Evolutionary conservation across 129 eudicot species (phyloP).

Genomic region (Centella asiatica): DNA sequence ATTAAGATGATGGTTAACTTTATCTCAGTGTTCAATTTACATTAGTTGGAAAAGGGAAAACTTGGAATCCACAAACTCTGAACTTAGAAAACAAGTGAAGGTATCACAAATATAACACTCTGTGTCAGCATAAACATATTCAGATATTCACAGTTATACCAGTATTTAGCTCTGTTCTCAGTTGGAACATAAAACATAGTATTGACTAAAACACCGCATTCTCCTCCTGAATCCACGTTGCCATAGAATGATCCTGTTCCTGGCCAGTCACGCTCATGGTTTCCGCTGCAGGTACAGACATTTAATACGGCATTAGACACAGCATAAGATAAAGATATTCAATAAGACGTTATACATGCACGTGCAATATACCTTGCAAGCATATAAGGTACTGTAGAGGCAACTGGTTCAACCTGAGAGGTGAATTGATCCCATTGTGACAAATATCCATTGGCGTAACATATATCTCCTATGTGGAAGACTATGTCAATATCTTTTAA

Average conservation of each 20-base stretch:
- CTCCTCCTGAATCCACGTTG: slow-evolving; percentile 66
- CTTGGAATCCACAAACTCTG: no score
- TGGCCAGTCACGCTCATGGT: slow-evolving; percentile 78
- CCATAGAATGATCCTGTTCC: slow-evolving; percentile 58
- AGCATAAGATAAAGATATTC: not conserved
- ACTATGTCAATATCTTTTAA: slow-evolving; percentile 56
- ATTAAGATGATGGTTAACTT: no score
- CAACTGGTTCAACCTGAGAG: slow-evolving; percentile 59
- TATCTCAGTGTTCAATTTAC: no score
- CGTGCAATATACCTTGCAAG: slow-evolving; percentile 42
- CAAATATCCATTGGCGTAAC: slow-evolving; percentile 67
- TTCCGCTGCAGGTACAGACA: slow-evolving; percentile 39
- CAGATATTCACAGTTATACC: slow-evolving; percentile 36
- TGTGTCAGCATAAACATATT: not conserved
- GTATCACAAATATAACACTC: no score
- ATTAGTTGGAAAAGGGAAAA: no score
- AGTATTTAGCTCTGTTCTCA: slow-evolving; percentile 55
- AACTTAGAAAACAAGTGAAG: no score
- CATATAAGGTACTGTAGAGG: slow-evolving; percentile 68
- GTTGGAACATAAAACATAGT: slow-evolving; percentile 62
- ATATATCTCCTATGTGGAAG: slow-evolving; percentile 77
- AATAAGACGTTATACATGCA: not conserved
- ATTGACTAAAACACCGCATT: slow-evolving; percentile 66
- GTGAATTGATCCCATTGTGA: slow-evolving; percentile 92
- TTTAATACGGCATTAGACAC: not conserved